Base-by-base conservation (phyloP, 768 basidiomycete genomes). In the Paxillus involutus region DNA sequence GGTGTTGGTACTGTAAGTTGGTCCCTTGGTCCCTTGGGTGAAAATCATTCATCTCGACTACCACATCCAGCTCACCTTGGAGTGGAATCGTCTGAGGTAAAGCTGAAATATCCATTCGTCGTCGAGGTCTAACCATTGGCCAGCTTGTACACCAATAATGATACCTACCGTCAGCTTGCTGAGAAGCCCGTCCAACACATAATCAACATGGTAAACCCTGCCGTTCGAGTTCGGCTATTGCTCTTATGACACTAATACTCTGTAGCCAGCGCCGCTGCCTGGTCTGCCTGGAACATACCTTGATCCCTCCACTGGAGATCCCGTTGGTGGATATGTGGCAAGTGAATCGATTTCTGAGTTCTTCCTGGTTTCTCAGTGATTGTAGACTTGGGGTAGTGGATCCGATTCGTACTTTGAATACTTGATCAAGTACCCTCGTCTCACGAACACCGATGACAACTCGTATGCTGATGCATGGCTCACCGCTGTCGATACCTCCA, bases 371-470 rank as follows among this genome's bases (percentile, higher is more conserved):
- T 14, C 43, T 11, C 14, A 59, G 39, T 6, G 32, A 36, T 21
- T 41, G 35, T 42, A 88, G 88, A 80, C 85, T 17, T 89, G 81
- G 81, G 80, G 81, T 1, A 73, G 83, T 46, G 86, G 85, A 29
- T 83, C 82, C 0, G 89, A 90, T 68, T 88, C 86, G 53, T 91
- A 83, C 71, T 85, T 86, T 55, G 89, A 91, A 65, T 89, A 90
- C 61, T 75, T 89, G 51, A 82, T 89, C 76, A 91, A 91, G 63
- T 73, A 81, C 47, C 50, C 89, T 4, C 84, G 86, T 26, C 73
- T 90, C 21, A 81, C 82, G 9, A 87, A 88, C 70, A 85, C 85
- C 14, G 60, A 81, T 51, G 79, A 89, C 65, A 73, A 77, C 45
- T 61, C 83, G n/a, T 89, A 82, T 53, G 79, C 79, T 14, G 78